Evolutionary conservation across 345 rosid genomes (phyloP), one percentile per base, ranked within the genome.

Genomic region (Capsella bursapastoris): DNA sequence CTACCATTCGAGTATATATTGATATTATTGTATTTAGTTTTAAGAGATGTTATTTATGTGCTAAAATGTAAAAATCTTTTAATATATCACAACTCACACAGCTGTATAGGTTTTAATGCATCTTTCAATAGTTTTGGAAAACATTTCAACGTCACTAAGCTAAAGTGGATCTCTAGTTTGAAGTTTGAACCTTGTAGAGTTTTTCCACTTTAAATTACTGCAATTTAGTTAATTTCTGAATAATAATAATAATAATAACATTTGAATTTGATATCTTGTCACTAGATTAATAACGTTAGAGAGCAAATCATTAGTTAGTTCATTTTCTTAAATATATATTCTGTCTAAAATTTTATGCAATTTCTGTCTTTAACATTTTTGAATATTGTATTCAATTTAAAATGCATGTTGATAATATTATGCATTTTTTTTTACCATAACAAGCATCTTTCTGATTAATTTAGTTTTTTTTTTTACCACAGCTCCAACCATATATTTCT

Each of bases 51-150:
- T 35, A 5, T 16, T 37, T 10, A 10, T 58, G n/a, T 37, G 37
- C 8, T 3, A 22, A 31, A 55, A 25, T n/a, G 7, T 5, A 60
- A 57, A 29, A 29, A 22, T 29, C 32, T 29, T 29, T 3, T 5
- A 29, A 1, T 29, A 5, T 3, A 29, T 29, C 32, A 29, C 32
- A 29, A 29, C 32, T 34, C 52, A 48, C 62, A 57, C 3, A 58
- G 50, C 32, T 12, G 18, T 40, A 40, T 61, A 61, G 66, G 25
- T 61, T 4, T 40, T 59, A 16, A 38, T 40, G 14, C 49, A 60
- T 60, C 65, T 40, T 60, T 60, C 65, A 3, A 40, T 60, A 38
- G 32, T 38, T 40, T 22, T 40, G 32, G 48, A 11, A 40, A 22
- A 5, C 18, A 55, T 13, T 29, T 55, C 6, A 29, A 55, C n/a